Conservation (phyloP, 495 filamentous ascomycete species). For the Geoglossum glabrum region DNA sequence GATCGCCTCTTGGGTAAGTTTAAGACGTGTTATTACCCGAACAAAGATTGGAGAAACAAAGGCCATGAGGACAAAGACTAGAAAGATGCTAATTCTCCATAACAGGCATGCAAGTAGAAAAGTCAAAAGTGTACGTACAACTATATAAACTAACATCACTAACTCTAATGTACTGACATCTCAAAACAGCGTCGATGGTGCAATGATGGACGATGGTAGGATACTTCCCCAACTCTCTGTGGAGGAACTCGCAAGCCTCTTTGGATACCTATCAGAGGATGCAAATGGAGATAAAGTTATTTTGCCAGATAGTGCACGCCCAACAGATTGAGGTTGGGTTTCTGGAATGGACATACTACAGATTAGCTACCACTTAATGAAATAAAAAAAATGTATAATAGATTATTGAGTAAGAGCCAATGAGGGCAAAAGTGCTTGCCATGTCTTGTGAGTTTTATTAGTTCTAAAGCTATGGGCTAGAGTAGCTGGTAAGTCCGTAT, state of each 20-base stretch:
- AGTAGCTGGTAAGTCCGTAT: not conserved
- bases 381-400: no score
- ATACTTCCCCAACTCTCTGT: not conserved
- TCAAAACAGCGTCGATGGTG: not conserved
- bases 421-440: no score
- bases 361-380: no score
- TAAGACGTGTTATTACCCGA: no score
- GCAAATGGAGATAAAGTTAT: not conserved
- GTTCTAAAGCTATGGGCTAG: no score
- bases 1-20: not conserved
- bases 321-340: not conserved
- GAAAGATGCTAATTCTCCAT: not conserved
- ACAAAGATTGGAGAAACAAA: no score
- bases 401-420: no score
- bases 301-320: not conserved
- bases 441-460: no score
- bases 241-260: conserved; percentile 1
- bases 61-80: not conserved
- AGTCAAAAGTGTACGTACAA: not conserved
- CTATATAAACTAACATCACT: not conserved
- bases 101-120: conserved; percentile 2
- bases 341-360: no score
- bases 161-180: not conserved
- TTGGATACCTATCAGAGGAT: conserved; percentile 2
- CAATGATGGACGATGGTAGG: conserved; percentile 1